Base-by-base conservation (phyloP, 1,284 basidiomycete species). In the Xerocomus amazonicus region DNA sequence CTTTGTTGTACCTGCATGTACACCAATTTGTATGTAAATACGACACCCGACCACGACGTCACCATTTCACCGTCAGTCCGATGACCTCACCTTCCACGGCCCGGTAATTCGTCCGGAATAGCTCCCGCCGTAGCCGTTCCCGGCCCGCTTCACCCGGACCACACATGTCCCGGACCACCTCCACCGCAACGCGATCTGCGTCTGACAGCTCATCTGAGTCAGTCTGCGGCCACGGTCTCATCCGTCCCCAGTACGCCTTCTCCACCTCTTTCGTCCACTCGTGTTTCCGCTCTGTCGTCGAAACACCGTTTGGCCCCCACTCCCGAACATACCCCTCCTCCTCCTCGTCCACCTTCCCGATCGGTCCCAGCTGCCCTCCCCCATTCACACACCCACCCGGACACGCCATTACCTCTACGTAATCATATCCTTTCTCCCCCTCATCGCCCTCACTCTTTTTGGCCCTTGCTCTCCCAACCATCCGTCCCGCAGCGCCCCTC, bases 341-440 rank as follows among this genome's bases (percentile, higher is more conserved):
- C 59, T 88, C 84, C 29, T 73, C 80, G 59, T 89, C 84, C 29
- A 51, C 61, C 48, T 71, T 70, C 29, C 51, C 40, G 45, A 59
- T 60, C 17, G 81, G 83, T 56, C 87, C 85, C 60, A 95, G 76
- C 72, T 99, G 97, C 2, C 97, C 97, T 26, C 97, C 96, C 3
- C 97, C 96, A 63, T 98, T 98, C 43, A 97, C 92, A 66, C 97
- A 99, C 6, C 97, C 97, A 0, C 90, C 84, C 0, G 97, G 97
- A 72, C 97, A 99, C 19, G 97, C 97, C 97, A 99, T 99, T 53
- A 99, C 94, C 64, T 99, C 97, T 43, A 99, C 88, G 68, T 96
- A 99, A 71, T 99, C 96, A 67, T 96, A 90, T 31, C 81, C 76
- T 53, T 78, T 74, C 42, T 66, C 19, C 69, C 8, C 69, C 14